These are phyloP conservation scores for Rauvolfia tetraphylla DNA, from an alignment of 257 asterid genomes.

Conservation along the genomic window DNA sequence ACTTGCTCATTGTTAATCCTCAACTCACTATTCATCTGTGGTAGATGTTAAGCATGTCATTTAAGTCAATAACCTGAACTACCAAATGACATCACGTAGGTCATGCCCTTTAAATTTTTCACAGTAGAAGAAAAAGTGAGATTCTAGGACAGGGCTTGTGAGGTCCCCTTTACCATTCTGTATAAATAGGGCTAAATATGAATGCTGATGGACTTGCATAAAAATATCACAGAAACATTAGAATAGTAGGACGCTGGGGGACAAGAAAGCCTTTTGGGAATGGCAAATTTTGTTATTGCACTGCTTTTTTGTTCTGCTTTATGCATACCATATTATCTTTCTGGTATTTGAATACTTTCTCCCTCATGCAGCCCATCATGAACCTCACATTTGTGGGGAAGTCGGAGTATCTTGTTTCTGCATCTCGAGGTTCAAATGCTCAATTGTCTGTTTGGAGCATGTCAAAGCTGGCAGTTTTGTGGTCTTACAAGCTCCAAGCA, in stretches of 20 bases:
- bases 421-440: slow-evolving; percentile 63
- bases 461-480: slow-evolving; percentile 52
- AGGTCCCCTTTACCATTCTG: too few relatives aligned
- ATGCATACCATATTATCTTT: not conserved
- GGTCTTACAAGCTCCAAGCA: slow-evolving; percentile 79
- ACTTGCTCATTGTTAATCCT: not conserved
- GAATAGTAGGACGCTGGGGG: not conserved
- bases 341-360: slow-evolving; percentile 18
- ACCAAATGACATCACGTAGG: not conserved
- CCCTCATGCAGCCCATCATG: slow-evolving; percentile 51
- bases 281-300: not conserved
- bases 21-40: not conserved
- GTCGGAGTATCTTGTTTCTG: slow-evolving; percentile 72
- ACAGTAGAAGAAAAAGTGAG: not conserved
- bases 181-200: too few relatives aligned
- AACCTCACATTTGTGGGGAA: slow-evolving; percentile 74
- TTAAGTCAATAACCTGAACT: not conserved
- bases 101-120: too few relatives aligned
- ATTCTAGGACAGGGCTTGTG: not conserved
- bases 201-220: not conserved
- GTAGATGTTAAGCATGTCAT: not conserved
- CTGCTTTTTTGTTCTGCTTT: not conserved
- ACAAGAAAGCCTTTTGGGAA: not conserved
- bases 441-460: slow-evolving; percentile 69
- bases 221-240: not conserved